Conservation (phyloP, 768 basidiomycete species). For the Leccinum disarticulatum region DNA sequence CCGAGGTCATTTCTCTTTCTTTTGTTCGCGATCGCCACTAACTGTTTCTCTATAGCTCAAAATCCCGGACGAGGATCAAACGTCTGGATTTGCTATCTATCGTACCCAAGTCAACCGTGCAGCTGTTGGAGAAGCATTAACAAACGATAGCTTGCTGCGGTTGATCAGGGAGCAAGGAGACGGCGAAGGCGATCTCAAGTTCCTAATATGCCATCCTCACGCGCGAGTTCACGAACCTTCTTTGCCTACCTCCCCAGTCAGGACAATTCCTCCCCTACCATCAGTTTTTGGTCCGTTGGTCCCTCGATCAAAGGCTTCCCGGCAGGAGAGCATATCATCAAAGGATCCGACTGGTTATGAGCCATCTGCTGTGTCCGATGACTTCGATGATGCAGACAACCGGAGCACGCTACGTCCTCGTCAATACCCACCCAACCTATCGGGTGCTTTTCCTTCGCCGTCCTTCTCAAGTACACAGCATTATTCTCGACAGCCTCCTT, state of each 20-base stretch:
- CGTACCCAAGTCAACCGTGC: conserved; percentile 83
- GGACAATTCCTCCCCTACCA: conserved; percentile 51
- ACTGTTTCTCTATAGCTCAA: conserved; percentile 50
- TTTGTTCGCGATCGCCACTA: conserved; percentile 6
- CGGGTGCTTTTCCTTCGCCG: conserved; percentile 28
- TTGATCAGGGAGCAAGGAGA: conserved; percentile 76
- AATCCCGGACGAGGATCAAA: conserved; percentile 82
- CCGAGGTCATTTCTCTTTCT: conserved; percentile 52
- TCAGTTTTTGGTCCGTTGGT: conserved; percentile 49
- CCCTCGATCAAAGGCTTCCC: conserved; percentile 46
- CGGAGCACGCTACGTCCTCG: conserved; percentile 47
- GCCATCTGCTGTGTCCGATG: conserved; percentile 50
- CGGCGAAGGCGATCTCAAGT: conserved; percentile 76
- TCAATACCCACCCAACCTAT: conserved; percentile 29
- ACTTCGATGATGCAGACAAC: conserved; percentile 58
- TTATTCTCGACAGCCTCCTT: conserved; percentile 39
- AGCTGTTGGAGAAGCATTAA: conserved; percentile 71
- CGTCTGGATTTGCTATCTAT: conserved; percentile 69
- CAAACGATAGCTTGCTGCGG: conserved; percentile 66
- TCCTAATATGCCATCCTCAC: conserved; percentile 71
- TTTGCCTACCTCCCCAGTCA: conserved; percentile 40
- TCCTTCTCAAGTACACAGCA: conserved; percentile 42
- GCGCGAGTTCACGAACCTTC: conserved; percentile 57
- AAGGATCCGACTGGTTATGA: conserved; percentile 68
- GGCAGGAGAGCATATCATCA: conserved; percentile 72